phyloP scores from a whole-genome alignment of 2,329 filamentous ascomycete genomes.

The Trichophyton benhamiae region DNA sequence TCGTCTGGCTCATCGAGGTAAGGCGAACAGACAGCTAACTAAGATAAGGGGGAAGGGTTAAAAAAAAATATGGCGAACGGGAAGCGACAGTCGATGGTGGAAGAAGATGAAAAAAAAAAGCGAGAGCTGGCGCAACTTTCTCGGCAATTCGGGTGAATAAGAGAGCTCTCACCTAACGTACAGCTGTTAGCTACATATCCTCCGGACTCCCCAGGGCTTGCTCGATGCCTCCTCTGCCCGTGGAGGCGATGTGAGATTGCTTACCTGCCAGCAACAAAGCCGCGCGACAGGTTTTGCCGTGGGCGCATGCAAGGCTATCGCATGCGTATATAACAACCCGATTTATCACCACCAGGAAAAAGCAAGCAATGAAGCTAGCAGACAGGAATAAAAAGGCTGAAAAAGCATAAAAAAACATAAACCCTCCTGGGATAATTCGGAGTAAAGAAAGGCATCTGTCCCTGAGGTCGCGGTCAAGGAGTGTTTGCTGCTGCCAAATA shows the following conservation, averaged over 20 bases:
- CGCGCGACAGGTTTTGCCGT: background rate
- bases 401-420: background rate
- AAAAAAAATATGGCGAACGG: background rate
- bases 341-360: background rate
- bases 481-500: background rate
- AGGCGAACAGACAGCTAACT: background rate
- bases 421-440: background rate
- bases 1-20: background rate
- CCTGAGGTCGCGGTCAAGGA: too few species aligned
- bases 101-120: background rate
- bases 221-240: background rate
- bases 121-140: background rate
- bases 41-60: background rate
- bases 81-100: too few species aligned
- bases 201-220: background rate
- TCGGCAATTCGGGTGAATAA: background rate
- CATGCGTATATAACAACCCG: constrained; percentile 4
- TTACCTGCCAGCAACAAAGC: background rate
- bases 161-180: background rate
- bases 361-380: background rate
- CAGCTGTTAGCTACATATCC: background rate
- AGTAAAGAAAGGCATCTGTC: too few species aligned
- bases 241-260: background rate
- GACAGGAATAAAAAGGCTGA: background rate
- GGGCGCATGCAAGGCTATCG: constrained; percentile 5